Conservation (phyloP, 2,329 filamentous ascomycete species). For the Microdochium trichocladiopsis region DNA sequence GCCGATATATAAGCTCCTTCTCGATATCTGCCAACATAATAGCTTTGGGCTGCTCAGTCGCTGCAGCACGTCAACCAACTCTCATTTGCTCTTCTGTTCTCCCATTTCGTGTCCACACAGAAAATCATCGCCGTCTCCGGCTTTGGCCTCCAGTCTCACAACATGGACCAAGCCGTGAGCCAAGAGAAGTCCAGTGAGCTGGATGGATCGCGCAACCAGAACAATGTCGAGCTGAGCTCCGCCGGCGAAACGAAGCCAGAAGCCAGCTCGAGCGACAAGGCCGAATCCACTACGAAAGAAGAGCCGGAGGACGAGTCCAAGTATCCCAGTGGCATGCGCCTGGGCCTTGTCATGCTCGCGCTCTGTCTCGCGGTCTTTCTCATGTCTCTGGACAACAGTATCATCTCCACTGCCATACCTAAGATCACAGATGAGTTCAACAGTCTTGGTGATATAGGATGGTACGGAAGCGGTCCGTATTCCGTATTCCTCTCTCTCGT, state of each 20-base stretch:
- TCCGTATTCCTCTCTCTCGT: too few relatives aligned
- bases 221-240: not conserved
- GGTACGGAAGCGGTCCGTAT: too few relatives aligned
- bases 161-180: not conserved
- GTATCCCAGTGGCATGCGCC: slow-evolving; percentile 27
- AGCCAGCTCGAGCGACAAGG: not conserved
- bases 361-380: slow-evolving; percentile 36
- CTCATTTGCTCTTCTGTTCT: not conserved
- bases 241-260: not conserved
- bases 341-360: slow-evolving; percentile 30
- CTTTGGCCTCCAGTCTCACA: not conserved
- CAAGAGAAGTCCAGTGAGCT: not conserved
- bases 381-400: slow-evolving; percentile 30
- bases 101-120: not conserved
- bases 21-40: not conserved
- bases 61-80: not conserved
- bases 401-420: slow-evolving; percentile 34
- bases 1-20: too few relatives aligned
- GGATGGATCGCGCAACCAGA: too few relatives aligned
- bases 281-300: not conserved
- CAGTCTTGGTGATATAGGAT: not conserved
- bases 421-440: too few relatives aligned
- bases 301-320: slow-evolving; percentile 24
- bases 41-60: not conserved
- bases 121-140: not conserved